Percentiles rank a stretch among this genome's conserved stretches.
Evolutionary conservation across 164 flowering plant genomes (phyloP).

Genomic region (Stephania japonica): DNA sequence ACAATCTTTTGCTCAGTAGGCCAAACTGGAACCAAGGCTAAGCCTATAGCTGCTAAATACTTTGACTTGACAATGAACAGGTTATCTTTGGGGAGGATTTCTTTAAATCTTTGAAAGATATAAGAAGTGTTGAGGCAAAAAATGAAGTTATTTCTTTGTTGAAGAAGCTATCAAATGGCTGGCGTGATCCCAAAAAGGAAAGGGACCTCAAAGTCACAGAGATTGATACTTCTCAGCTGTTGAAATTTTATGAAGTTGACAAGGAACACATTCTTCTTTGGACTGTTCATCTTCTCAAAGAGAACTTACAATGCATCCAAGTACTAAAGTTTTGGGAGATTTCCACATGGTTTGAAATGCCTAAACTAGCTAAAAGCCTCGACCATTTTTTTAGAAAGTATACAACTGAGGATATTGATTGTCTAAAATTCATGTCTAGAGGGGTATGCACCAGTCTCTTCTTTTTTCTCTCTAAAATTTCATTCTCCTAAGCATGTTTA

Average conservation of each 20-base stretch:
- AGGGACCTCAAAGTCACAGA: background rate
- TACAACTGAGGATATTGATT: conserved; percentile 9
- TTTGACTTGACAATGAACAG: conserved; percentile 14
- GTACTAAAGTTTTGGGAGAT: conserved; percentile 34
- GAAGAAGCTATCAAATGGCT: conserved; percentile 36
- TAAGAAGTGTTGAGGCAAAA: conserved; percentile 11
- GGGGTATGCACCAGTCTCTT: conserved; percentile 18
- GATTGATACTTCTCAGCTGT: conserved; percentile 22
- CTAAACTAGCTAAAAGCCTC: conserved; percentile 15
- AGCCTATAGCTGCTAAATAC: background rate
- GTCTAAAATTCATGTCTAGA: conserved; percentile 17
- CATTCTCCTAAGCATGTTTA: background rate
- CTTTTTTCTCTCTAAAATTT: background rate
- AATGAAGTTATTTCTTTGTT: conserved; percentile 24
- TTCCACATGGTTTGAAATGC: conserved; percentile 12
- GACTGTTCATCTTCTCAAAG: conserved; percentile 32
- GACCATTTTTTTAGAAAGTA: conserved; percentile 13
- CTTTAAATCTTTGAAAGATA: conserved; percentile 19
- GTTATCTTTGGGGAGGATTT: conserved; percentile 33
- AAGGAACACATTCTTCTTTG: conserved; percentile 25
- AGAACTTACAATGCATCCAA: conserved; percentile 21
- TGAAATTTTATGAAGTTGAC: conserved; percentile 26
- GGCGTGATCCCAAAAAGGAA: conserved; percentile 24
- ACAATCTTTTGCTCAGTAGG: background rate
- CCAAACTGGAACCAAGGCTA: background rate